Percentiles rank a stretch among this genome's conserved stretches.
phyloP scores from a whole-genome alignment of 2,329 filamentous ascomycete species.

The Grosmannia clavigera region DNA sequence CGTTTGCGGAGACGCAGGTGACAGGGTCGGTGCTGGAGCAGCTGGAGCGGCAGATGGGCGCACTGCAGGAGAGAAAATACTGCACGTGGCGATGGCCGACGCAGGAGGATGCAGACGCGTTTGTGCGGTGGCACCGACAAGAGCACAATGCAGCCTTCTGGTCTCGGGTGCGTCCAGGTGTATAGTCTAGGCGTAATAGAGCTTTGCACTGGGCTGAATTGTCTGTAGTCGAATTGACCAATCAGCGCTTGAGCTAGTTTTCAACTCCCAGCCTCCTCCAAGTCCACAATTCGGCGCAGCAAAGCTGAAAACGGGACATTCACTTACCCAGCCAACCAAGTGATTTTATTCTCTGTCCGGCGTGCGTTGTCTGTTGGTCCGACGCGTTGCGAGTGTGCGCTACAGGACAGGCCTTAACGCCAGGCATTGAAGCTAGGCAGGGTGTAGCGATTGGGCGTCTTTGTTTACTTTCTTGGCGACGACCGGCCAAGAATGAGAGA shows the following conservation, averaged over 20 bases:
- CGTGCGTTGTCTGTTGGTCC: background rate
- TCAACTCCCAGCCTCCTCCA: background rate
- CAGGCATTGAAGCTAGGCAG: too few relatives aligned
- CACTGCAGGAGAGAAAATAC: constrained; percentile 15
- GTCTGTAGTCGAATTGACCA: background rate
- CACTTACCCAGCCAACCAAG: background rate
- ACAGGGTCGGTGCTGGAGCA: constrained; percentile 15
- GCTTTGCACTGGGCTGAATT: too few relatives aligned
- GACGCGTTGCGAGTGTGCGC: too few relatives aligned
- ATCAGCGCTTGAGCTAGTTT: background rate
- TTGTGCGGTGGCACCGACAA: constrained; percentile 15
- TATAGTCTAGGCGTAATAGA: background rate
- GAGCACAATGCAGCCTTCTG: constrained; percentile 10
- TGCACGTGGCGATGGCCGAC: constrained; percentile 26
- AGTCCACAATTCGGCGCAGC: background rate
- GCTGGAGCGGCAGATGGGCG: constrained; percentile 18
- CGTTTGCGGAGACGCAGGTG: constrained; percentile 32
- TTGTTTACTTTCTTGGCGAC: too few relatives aligned
- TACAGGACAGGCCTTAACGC: background rate
- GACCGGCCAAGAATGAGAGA: background rate
- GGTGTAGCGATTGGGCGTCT: too few relatives aligned
- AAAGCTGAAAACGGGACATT: background rate
- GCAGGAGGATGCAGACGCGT: constrained; percentile 18
- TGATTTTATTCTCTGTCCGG: too few relatives aligned
- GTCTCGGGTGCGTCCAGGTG: constrained; percentile 7